These are phyloP conservation scores for Hysterium pulicare DNA, from an alignment of 2,329 filamentous ascomycete species.

Conservation along the genomic window DNA sequence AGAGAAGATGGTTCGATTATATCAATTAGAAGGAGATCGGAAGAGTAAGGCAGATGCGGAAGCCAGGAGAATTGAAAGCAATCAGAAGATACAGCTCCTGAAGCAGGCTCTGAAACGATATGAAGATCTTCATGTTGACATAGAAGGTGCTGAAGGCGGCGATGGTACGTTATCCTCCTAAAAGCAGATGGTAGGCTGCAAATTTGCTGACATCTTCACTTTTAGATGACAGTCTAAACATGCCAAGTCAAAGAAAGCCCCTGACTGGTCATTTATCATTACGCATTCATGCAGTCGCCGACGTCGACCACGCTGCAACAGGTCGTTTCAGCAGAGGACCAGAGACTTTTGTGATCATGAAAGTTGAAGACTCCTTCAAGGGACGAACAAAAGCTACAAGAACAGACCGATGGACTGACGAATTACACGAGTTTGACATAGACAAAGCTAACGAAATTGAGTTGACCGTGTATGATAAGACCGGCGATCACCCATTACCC, in stretches of 20 bases:
- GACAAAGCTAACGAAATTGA: conserved; percentile 99
- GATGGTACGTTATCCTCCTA: conserved; percentile 62
- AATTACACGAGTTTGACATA: conserved; percentile 87
- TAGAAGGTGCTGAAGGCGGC: conserved; percentile 70
- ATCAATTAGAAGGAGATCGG: conserved; percentile 93
- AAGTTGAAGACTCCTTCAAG: conserved; percentile 91
- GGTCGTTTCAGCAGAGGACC: conserved; percentile 83
- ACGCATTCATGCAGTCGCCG: conserved; percentile 81
- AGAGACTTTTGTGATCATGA: conserved; percentile 93
- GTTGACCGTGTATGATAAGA: conserved; percentile 95
- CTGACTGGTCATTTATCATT: conserved; percentile 86
- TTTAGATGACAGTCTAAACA: conserved; percentile 91
- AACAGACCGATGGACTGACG: conserved; percentile 87
- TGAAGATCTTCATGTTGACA: conserved; percentile 93
- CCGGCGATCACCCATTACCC: conserved; percentile 79
- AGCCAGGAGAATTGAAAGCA: conserved; percentile 85
- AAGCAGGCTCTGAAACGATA: conserved; percentile 97
- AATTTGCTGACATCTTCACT: conserved; percentile 28
- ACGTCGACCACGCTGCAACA: conserved; percentile 86
- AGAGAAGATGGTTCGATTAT: conserved; percentile 98
- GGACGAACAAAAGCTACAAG: conserved; percentile 81
- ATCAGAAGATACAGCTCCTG: conserved; percentile 93
- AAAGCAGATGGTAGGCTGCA: no score
- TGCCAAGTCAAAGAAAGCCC: conserved; percentile 93
- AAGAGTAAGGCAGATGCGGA: conserved; percentile 94